Base-by-base conservation (phyloP, 441 rosid genomes). In the Arabidopsis lyrata region DNA sequence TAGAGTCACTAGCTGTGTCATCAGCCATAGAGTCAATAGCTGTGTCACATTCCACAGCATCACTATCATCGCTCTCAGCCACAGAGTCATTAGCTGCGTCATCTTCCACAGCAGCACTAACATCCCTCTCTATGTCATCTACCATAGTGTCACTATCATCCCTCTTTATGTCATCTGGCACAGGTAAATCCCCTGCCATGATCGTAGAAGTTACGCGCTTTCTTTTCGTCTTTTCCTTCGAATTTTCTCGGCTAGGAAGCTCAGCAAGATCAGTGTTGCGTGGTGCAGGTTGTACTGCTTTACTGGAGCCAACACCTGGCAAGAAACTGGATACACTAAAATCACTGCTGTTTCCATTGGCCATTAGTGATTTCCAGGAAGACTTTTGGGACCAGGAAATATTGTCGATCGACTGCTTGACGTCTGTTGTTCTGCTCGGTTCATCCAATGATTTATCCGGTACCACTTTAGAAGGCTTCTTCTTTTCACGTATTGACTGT, bases 281-380 rank as follows among this genome's bases (percentile, higher is more conserved):
- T 22, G 80, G 67, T 57, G 70, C 47, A 24, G 55, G 73, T 48
- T 77, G 77, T 62, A 67, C 81, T 75, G 70, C 73, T 52, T 72
- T 39, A 42, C 47, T 68, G 66, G 86, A 66, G 63, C 66, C 72
- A 77, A 32, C 13, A 22, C 59, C 77, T 14, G 83, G 80, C 62
- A 87, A 70, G 66, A 85, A 49, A 64, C 81, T 83, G n/a, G 90
- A 83, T 70, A 87, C 73, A 62, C 77, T 83, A 76, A 84, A 86
- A 34, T 59, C 55, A 70, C 47, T 73, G 34, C 72, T 75, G 76
- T 61, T 72, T 58, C 66, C 83, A 79, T 69, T 81, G 52, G 84
- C 89, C 55, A 89, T 77, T 78, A 90, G 93, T 66, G 83, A 80
- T 79, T 71, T 85, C 92, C 93, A 93, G 6, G 97, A 87, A 59